Evolutionary conservation across 257 asterid genomes (phyloP), one percentile per base, ranked within the genome.

Genomic region (Leonotis leonurus): DNA sequence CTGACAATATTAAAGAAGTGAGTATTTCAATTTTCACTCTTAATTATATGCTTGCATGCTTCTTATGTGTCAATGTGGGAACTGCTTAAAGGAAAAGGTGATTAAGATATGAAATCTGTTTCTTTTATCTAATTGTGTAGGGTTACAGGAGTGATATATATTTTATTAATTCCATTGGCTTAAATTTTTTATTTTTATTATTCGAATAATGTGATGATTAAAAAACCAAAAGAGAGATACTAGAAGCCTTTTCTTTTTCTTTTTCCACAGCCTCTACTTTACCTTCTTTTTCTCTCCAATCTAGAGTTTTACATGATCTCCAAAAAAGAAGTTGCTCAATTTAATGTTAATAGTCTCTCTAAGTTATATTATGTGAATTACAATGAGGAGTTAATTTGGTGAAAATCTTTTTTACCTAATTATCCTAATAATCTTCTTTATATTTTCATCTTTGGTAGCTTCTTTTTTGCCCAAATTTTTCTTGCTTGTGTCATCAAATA

Each of bases 1-100:
- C 96, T 30, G 67, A 67, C 65, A 88, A 87, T 51, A 75, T 77
- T 76, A 88, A 90, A 77, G 84, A 82, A 68, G 98, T 90, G 69
- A 77, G 93, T 33, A 33, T 33, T n/a, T n/a, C n/a, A n/a, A 26
- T n/a, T 54, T 13, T 54, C 64, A 36, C 70, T 24, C 4, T 60
- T 48, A 40, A 67, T 8, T 33, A 33, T n/a, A n/a, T n/a, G n/a
- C n/a, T n/a, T n/a, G n/a, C 71, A 65, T 57, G 62, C 68, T 39
- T 35, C 70, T 29, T 56, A 55, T 64, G 40, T 51, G 51, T 63
- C 54, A 6, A 48, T 44, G 27, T 44, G 21, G 36, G 46, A 51
- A 66, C 64, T 66, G 12, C 8, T 26, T 39, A 22, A 58, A 48
- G 63, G 14, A 46, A 56, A 67, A 45, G 39, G n/a, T 24, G 20